Base-by-base conservation (phyloP, 2,329 filamentous ascomycete species). In the Cryphonectria radicalis region DNA sequence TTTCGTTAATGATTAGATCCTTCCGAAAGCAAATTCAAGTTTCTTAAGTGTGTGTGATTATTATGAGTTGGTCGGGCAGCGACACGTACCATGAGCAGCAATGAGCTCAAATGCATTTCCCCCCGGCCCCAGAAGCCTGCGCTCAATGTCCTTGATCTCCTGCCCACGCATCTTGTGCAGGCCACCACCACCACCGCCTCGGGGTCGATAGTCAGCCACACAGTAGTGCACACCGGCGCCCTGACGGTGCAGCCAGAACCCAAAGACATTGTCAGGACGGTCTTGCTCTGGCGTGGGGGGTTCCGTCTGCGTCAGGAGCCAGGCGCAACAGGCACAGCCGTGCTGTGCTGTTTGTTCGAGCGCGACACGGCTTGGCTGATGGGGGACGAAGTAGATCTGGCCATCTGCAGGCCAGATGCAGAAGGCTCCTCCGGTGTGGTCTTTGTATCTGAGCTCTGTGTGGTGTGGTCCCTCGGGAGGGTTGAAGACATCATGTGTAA, bases 21-120 rank as follows among this genome's bases (percentile, higher is more conserved):
- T 32, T 32, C 4, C 32, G 32, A 8, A 22, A 17, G n/a, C 32
- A 35, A 3, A 3, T 35, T 35, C 17, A 14, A 14, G 6, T 42
- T 35, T 13, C 3, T 10, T 25, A 32, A 32, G 32, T 32, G 3
- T 5, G 37, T 28, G 57, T 35, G 10, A 40, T 40, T 1, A 22
- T 1, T 1, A 22, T 1, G 19, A 63, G 60, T n/a, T 32, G 32
- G 32, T 32, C 32, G 22, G 22, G 10, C 1, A 63, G 37, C 0
- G 35, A 5, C 4, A 63, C 62, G 28, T n/a, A 64, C 62, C 62
- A 25, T 64, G 62, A 17, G 37, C 37, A 64, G 62, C 62, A 19
- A 64, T 19, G 13, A 64, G 22, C 62, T 64, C 62, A 46, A 64
- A 64, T 17, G 62, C 62, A 25, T 64, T 46, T 1, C 40, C 25